These are phyloP conservation scores for Termitomyces sp. DNA, from an alignment of 768 basidiomycete genomes.

Conservation along the genomic window DNA sequence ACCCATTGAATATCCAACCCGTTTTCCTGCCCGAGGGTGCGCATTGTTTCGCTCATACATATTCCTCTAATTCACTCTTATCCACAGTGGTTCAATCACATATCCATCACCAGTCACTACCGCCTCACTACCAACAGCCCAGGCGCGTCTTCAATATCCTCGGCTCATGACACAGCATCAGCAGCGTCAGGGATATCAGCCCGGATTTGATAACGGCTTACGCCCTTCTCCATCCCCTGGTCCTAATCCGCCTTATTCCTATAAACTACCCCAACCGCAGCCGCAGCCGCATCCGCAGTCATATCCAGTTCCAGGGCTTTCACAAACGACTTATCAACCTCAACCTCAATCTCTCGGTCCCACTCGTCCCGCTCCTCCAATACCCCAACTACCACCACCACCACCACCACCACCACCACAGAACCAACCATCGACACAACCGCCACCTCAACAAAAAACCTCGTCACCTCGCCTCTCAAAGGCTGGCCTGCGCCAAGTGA, in stretches of 20 bases:
- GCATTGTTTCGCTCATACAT: constrained; percentile 17
- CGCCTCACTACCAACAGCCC: constrained; percentile 62
- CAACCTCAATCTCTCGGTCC: constrained; percentile 21
- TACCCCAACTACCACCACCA: constrained; percentile 13
- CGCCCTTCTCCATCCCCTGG: neutral
- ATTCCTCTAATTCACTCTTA: neutral
- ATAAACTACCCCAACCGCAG: neutral
- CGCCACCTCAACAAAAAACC: neutral
- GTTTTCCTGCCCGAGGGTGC: constrained; percentile 28
- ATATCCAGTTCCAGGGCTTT: constrained; percentile 16
- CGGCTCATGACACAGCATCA: constrained; percentile 80
- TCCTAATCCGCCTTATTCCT: neutral
- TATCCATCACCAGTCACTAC: constrained; percentile 65
- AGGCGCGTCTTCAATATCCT: constrained; percentile 54
- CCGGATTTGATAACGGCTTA: constrained; percentile 42
- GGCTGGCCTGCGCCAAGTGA: constrained; percentile 42
- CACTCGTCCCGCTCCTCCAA: constrained; percentile 23
- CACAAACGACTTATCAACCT: constrained; percentile 3
- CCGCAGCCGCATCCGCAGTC: neutral
- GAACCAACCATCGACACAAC: neutral
- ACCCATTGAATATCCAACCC: neutral
- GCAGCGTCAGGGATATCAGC: constrained; percentile 71
- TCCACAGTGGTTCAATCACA: constrained; percentile 10
- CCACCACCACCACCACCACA: constrained; percentile 14
- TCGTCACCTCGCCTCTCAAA: constrained; percentile 28